phyloP scores from a whole-genome alignment of 1,284 basidiomycete genomes.

The Leucoagaricus sp. region DNA sequence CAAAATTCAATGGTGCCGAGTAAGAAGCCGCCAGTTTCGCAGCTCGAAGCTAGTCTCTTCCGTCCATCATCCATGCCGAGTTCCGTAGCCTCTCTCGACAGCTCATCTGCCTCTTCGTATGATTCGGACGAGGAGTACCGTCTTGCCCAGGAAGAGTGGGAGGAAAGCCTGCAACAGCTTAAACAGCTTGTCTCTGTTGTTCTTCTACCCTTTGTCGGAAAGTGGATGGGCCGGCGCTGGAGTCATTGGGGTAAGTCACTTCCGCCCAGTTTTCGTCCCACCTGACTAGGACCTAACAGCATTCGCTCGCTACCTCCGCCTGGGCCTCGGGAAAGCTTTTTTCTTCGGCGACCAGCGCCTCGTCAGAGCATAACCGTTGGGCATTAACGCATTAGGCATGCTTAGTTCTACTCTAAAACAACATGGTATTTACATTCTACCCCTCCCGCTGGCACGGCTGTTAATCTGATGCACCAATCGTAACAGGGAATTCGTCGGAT shows the following conservation, averaged over 20 bases:
- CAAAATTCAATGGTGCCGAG: not conserved
- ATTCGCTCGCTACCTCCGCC: constrained; percentile 68
- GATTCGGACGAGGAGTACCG: constrained; percentile 74
- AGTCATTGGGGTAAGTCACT: constrained; percentile 77
- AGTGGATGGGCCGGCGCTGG: constrained; percentile 85
- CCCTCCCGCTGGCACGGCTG: not conserved
- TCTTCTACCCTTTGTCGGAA: constrained; percentile 84
- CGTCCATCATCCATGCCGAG: constrained; percentile 32
- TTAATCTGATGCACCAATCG: constrained; percentile 32
- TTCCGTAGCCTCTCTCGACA: constrained; percentile 41
- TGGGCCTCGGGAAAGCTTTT: constrained; percentile 71
- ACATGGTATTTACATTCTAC: not conserved
- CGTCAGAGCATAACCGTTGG: constrained; percentile 3
- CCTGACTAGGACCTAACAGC: constrained; percentile 41
- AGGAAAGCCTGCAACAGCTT: constrained; percentile 84
- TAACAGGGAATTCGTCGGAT: constrained; percentile 33
- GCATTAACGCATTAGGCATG: constrained; percentile 4
- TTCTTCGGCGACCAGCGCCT: constrained; percentile 41
- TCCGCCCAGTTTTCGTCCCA: constrained; percentile 16
- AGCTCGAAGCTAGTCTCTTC: not conserved
- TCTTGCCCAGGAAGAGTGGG: constrained; percentile 88
- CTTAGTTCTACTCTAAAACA: not conserved
- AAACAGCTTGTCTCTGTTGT: constrained; percentile 80
- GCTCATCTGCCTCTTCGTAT: constrained; percentile 47
- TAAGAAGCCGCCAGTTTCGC: not conserved